Conservation (phyloP, 1,284 basidiomycete genomes). For the Lignosus rhinocerotis region DNA sequence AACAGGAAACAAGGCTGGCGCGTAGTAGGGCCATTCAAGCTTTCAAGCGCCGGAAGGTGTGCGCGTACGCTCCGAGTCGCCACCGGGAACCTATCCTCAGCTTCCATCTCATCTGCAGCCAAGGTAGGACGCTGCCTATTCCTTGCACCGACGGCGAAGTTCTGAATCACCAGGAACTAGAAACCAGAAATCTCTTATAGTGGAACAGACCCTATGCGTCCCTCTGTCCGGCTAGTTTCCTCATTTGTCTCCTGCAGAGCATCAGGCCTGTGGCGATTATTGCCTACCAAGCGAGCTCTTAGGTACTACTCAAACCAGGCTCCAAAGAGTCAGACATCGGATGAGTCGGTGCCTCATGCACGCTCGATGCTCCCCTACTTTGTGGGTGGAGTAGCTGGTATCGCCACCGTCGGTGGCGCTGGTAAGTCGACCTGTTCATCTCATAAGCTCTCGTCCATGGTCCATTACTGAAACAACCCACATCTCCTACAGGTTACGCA, state of each 20-base stretch:
- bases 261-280: neutral
- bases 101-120: no score
- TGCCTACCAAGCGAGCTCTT: neutral
- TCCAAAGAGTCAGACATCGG: neutral
- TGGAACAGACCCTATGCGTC: no score
- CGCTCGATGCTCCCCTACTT: neutral
- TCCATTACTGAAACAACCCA: neutral
- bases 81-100: no score
- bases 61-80: no score
- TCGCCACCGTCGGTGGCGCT: neutral
- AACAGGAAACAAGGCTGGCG: no score
- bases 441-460: neutral
- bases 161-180: no score
- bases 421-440: neutral
- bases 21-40: no score
- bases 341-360: neutral
- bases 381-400: conserved; percentile 2
- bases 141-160: no score
- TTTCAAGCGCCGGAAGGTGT: no score
- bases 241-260: neutral
- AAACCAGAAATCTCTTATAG: no score
- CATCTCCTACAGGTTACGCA: conserved; percentile 11
- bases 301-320: neutral
- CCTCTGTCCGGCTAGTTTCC: no score
- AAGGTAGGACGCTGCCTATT: no score